Base-by-base conservation (phyloP, 768 basidiomycete species). In the Fistulinella prunicolor region DNA sequence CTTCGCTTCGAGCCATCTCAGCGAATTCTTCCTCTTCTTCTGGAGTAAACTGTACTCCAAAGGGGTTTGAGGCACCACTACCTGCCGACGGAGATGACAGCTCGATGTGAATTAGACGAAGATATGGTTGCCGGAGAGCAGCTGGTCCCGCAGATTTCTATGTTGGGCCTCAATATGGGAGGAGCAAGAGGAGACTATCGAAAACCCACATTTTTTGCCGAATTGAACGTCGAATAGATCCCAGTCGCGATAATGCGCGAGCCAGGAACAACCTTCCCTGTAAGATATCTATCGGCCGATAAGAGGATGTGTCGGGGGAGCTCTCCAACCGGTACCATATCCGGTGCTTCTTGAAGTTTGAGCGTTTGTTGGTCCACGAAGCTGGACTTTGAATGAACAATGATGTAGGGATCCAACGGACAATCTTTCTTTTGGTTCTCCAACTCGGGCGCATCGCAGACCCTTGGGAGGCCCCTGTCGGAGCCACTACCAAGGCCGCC, bases 321-420 rank as follows among this genome's bases (percentile, higher is more conserved):
- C 63, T 99, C 96, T 77, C 96, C 96, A 21, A 98, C 94, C 0
- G 96, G 96, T 1, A 99, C 96, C 92, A 97, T 96, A 66, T 99
- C 96, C 0, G 96, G 96, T 16, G 95, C 94, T 68, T 99, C 96
- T 68, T 99, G 96, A 12, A 99, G 79, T 66, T 99, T 99, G 58
- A 99, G 77, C 10, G 82, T 89, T 69, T 99, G 96, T 57, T 96
- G 94, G 63, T 99, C 96, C 8, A 94, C 86, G 62, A 98, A 99
- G 6, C 81, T 76, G 26, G 92, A 98, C 69, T 92, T 90, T 30
- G 92, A 86, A 67, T 99, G 96, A 14, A 97, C 75, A 62, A 99
- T 94, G 44, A 93, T 77, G 70, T 94, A 99, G 1, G 96, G 96
- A 64, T 98, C 96, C 45, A 98, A 67, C 0, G 94, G 94, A 62